These are phyloP conservation scores for Coffea eugenioides DNA, from an alignment of 257 asterid species.

Conservation along the genomic window DNA sequence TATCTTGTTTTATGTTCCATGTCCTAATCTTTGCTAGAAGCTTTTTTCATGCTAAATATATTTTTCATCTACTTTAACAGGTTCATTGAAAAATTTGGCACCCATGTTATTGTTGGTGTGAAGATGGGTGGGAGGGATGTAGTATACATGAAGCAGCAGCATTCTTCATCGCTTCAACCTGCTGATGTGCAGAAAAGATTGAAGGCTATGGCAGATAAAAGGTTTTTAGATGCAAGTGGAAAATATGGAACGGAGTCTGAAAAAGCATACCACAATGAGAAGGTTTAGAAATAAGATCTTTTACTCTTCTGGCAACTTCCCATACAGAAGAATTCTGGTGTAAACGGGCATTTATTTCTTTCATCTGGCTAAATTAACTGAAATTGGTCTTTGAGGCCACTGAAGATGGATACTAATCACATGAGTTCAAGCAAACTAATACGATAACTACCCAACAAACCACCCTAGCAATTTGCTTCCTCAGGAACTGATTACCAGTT, in stretches of 20 bases:
- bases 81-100: slow-evolving; percentile 90
- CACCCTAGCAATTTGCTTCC: neutral
- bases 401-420: neutral
- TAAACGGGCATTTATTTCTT: neutral
- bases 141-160: slow-evolving; percentile 84
- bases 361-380: neutral
- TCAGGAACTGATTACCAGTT: neutral
- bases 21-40: neutral
- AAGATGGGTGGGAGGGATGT: slow-evolving; percentile 99
- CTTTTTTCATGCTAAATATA: neutral
- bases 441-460: neutral
- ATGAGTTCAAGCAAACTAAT: neutral
- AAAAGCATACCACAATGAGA: slow-evolving; percentile 42
- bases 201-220: slow-evolving; percentile 80
- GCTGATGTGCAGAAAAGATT: slow-evolving; percentile 81
- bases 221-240: slow-evolving; percentile 66
- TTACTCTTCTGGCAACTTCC: neutral
- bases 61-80: slow-evolving; percentile 32
- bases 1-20: neutral
- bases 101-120: slow-evolving; percentile 89
- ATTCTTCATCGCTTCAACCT: slow-evolving; percentile 80
- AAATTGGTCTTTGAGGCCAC: neutral
- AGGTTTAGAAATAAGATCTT: slow-evolving; percentile 42
- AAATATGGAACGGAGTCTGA: slow-evolving; percentile 43
- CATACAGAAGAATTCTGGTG: neutral